Percentiles rank a stretch among this genome's conserved stretches.
phyloP scores from a whole-genome alignment of 768 basidiomycete genomes.

The Amanita muscaria region DNA sequence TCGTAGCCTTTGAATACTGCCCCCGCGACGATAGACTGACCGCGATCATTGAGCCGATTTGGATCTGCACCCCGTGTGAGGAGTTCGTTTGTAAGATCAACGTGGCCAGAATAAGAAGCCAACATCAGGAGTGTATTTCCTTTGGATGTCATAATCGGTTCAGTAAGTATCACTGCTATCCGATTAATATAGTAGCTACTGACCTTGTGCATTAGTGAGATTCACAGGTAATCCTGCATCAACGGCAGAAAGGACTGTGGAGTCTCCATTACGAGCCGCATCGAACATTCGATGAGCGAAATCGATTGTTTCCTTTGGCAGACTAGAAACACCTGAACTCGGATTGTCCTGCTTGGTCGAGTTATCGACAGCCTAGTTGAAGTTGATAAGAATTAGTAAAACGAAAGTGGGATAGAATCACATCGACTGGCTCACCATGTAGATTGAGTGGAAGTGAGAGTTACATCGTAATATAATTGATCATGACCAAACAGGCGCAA shows the following conservation, averaged over 20 bases:
- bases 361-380: too few species aligned
- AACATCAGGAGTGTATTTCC: constrained; percentile 80
- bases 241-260: constrained; percentile 42
- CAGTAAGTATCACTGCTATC: background rate
- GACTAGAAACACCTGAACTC: constrained; percentile 12
- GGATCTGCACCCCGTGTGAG: constrained; percentile 53
- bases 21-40: constrained; percentile 68
- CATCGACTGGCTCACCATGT: too few species aligned
- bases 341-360: constrained; percentile 6
- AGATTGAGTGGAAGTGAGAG: too few species aligned
- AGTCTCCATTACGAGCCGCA: constrained; percentile 55
- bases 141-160: constrained; percentile 16
- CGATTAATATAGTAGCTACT: constrained; percentile 1
- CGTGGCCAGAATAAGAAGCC: constrained; percentile 64
- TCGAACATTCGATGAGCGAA: constrained; percentile 70
- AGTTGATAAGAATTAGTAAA: too few species aligned
- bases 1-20: constrained; percentile 69
- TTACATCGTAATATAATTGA: too few species aligned
- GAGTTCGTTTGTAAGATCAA: constrained; percentile 41
- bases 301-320: constrained; percentile 37
- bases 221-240: constrained; percentile 65
- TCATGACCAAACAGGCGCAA: too few species aligned
- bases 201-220: constrained; percentile 66
- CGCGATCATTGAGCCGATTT: constrained; percentile 60
- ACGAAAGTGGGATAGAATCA: too few species aligned